Evolutionary conservation across 192 early-diverging fungal genomes (phyloP).

Genomic region (Phycomyces nitens): DNA sequence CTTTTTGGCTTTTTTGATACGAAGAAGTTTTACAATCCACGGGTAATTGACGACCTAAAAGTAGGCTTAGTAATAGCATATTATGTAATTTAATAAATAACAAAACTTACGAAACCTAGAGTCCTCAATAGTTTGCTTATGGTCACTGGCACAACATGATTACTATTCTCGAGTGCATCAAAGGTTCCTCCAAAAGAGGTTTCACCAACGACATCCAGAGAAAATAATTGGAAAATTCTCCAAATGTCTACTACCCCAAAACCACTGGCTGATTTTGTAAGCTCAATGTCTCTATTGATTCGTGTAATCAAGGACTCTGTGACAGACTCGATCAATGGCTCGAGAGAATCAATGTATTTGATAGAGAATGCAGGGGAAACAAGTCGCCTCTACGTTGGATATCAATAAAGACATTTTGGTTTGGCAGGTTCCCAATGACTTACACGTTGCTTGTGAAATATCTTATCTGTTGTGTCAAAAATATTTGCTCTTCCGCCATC

Average conservation of each 20-base stretch:
- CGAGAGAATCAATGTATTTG: slow-evolving; percentile 45
- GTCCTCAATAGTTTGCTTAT: slow-evolving; percentile 17
- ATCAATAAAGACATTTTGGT: no score
- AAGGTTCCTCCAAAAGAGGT: slow-evolving; percentile 51
- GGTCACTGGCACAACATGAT: slow-evolving; percentile 38
- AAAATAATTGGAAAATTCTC: slow-evolving; percentile 23
- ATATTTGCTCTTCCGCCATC: slow-evolving; percentile 17
- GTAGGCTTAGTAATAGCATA: not conserved
- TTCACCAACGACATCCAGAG: slow-evolving; percentile 53
- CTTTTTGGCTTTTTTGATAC: no score
- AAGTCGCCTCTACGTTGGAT: slow-evolving; percentile 45
- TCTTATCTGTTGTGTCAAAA: slow-evolving; percentile 34
- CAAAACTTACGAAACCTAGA: not conserved
- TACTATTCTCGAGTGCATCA: slow-evolving; percentile 40
- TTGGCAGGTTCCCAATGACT: not conserved
- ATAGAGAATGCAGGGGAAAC: slow-evolving; percentile 50
- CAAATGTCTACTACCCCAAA: slow-evolving; percentile 36
- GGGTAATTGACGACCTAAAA: no score
- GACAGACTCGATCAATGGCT: slow-evolving; percentile 37
- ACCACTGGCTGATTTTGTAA: slow-evolving; percentile 11
- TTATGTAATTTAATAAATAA: not conserved
- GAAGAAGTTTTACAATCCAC: no score
- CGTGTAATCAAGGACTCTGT: slow-evolving; percentile 26
- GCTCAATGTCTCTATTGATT: slow-evolving; percentile 26
- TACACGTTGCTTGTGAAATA: slow-evolving; percentile 37